Base-by-base conservation (phyloP, 768 basidiomycete genomes). In the Postia placenta region DNA sequence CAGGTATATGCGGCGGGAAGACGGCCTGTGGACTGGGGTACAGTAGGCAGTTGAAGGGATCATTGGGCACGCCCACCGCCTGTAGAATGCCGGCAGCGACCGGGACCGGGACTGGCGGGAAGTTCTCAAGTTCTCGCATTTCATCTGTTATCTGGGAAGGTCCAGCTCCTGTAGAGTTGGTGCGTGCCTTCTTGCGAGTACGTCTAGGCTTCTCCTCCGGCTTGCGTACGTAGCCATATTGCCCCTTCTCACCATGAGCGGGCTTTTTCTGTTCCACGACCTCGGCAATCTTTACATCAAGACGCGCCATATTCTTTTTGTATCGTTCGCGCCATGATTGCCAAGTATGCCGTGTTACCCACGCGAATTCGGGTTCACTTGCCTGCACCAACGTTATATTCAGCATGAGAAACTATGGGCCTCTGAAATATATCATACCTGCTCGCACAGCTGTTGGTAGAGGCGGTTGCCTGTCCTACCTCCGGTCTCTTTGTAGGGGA, bases 241-340 rank as follows among this genome's bases (percentile, higher is more conserved):
- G 87, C 0, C 87, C 87, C 60, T 89, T 87, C 64, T 86, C 85
- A 20, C 86, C 87, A 7, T 73, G 77, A 1, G 65, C 65, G 2
- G 85, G 83, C 56, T 81, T 84, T 60, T 79, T 86, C 61, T 81
- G 74, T 23, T 79, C 81, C 1, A 91, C 86, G 11, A 89, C 80
- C 4, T 69, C 68, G 1, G 78, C 64, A 45, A 92, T 90, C 47
- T 78, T 65, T 11, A 59, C 59, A 59, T 91, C 87, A 30, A 91
- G 73, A 9, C 87, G 79, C 5, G 67, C 60, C 0, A 85, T 70
- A 52, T 92, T 85, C 66, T 91, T 91, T 71, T 91, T 90, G 69
- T 92, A 92, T 24, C 89, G 74, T 60, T 92, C 88, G 23, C 89
- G 78, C 88, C 88, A 92, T 14, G 88, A 92, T 55, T 90, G 87